Conservation (phyloP, 202 grass and related monocot species). For the Digitaria exilis region DNA sequence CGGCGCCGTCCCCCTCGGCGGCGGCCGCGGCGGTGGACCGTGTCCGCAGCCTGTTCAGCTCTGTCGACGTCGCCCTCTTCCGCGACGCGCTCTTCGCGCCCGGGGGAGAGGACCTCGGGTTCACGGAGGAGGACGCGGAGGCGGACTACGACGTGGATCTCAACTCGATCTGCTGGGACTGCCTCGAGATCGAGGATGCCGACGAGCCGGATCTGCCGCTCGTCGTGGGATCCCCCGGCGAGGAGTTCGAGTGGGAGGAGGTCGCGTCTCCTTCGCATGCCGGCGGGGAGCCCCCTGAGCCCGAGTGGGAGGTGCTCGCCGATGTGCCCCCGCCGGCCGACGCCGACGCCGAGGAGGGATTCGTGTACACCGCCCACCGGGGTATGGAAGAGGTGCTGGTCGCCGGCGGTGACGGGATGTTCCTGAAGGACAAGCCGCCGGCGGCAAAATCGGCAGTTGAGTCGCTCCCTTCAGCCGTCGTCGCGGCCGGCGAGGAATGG, state of each 20-base stretch:
- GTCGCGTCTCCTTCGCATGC: conserved; percentile 29
- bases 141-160: conserved; percentile 30
- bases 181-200: conserved; percentile 56
- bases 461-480: conserved; percentile 40
- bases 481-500: conserved; percentile 34
- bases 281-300: conserved; percentile 34
- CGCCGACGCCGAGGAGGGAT: conserved; percentile 48
- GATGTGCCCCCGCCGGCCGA: conserved; percentile 19
- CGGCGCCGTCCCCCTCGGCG: conserved; percentile 14
- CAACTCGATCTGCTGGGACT: conserved; percentile 57
- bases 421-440: conserved; percentile 47
- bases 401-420: conserved; percentile 36
- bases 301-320: conserved; percentile 74
- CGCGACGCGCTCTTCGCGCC: conserved; percentile 54
- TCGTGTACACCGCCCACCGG: conserved; percentile 68
- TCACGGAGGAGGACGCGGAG: conserved; percentile 36
- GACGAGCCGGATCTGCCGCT: conserved; percentile 54
- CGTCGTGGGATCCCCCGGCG: not conserved
- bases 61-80: conserved; percentile 58
- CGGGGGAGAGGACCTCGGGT: conserved; percentile 40
- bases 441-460: conserved; percentile 65
- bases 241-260: conserved; percentile 83
- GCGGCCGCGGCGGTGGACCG: conserved; percentile 28
- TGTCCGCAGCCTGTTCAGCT: conserved; percentile 57
- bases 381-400: conserved; percentile 61